Conservation (phyloP, 306 rosid genomes). For the Crotalaria pallida region DNA sequence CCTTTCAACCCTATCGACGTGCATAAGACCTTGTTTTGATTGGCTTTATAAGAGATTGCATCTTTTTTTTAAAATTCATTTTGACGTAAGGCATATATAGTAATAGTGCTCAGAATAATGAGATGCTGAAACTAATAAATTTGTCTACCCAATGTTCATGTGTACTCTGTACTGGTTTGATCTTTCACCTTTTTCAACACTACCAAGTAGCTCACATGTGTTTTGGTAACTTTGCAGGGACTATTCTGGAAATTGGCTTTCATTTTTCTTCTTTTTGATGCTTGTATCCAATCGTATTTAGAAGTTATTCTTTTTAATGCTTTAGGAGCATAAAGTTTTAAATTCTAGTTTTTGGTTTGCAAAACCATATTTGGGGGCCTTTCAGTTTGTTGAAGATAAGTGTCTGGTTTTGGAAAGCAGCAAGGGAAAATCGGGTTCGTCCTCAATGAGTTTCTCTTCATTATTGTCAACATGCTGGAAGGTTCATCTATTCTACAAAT, state of each 20-base stretch:
- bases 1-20: neutral
- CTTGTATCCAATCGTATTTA: constrained; percentile 54
- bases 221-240: constrained; percentile 53
- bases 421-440: constrained; percentile 37
- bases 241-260: constrained; percentile 56
- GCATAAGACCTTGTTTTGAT: neutral
- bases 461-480: constrained; percentile 51
- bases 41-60: constrained; percentile 2
- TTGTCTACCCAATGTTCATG: neutral
- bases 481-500: constrained; percentile 36
- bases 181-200: constrained; percentile 5
- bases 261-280: constrained; percentile 76
- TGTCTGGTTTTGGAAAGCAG: constrained; percentile 49
- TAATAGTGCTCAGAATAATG: neutral
- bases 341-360: constrained; percentile 12
- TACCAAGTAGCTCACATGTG: constrained; percentile 2
- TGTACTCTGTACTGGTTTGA: neutral
- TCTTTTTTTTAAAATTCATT: neutral
- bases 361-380: constrained; percentile 30
- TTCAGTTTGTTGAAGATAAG: constrained; percentile 48
- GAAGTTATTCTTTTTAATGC: neutral
- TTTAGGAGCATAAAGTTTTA: neutral
- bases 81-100: neutral
- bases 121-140: neutral
- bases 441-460: constrained; percentile 45